Evolutionary conservation across 345 rosid genomes (phyloP), one percentile per base, ranked within the genome.

Genomic region (Salix suchowensis): DNA sequence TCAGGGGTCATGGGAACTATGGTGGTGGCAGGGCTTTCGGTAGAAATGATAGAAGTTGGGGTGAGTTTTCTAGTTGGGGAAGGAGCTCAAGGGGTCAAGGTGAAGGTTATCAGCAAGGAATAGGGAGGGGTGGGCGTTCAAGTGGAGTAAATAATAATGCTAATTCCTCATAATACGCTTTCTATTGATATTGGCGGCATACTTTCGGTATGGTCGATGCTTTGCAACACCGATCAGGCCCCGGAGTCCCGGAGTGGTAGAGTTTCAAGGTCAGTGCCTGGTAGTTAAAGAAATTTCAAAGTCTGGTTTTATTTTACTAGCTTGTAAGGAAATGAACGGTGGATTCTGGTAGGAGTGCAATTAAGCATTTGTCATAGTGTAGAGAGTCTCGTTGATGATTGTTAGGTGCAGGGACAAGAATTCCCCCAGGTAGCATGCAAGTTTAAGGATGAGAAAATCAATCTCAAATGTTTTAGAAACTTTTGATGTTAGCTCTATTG

Each of bases 71-170:
- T 34, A 77, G 83, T 61, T 74, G 73, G 37, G 71, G 74, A 12
- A 67, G 80, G 73, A 64, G 61, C 72, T 62, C 77, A 19, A 30
- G 37, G 14, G 78, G 83, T 52, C 71, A 70, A 76, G 76, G 79
- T 68, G 79, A 71, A 52, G 83, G 79, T 30, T 58, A 75, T 68
- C 82, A 75, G 60, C 82, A 76, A 61, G 80, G 83, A 24, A 82
- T 86, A 81, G 87, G 85, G 37, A 79, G 88, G 77, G 84, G 85
- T 6, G 82, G 85, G 32, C 79, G 65, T 36, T 39, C 80, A 2
- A 69, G 74, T 16, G 36, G 70, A 7, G 23, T 46, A 48, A 74
- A 69, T 70, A 71, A 68, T 34, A 18, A 26, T 50, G 44, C 71
- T 36, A 7, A 28, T 68, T 72, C 82, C 5, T 48, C 77, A 42